Evolutionary conservation across 176 grass and related monocot species (phyloP), one percentile per base, ranked within the genome.

Genomic region (Triticum turgidum): DNA sequence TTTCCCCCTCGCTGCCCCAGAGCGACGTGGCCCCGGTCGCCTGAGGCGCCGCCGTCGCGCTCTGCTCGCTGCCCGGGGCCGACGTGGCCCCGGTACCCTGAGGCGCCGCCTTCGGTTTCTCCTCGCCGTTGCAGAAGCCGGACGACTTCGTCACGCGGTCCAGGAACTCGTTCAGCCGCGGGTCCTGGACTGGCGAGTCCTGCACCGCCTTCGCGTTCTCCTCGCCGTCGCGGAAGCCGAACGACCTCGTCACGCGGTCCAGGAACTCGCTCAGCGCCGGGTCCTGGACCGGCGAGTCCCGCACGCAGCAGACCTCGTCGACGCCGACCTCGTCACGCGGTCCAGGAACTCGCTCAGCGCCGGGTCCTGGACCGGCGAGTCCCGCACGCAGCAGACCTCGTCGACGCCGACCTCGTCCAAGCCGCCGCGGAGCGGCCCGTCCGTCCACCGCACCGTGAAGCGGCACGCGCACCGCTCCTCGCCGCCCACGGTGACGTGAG

Each of bases 391-490:
- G 81, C 75, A 87, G 61, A 91, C 7, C n/a, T 13, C 7, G 20
- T 18, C 89, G 11, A 91, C 9, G 45, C 85, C 76, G 21, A 87
- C 81, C 45, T 76, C 81, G 59, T 24, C 68, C 27, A 0, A 4
- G 10, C 5, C 39, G n/a, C 81, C 89, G 14, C 10, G 14, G 75
- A 76, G 47, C 35, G 80, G 80, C 10, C 85, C 89, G 10, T 66
- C 68, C 67, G 45, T 24, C 85, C 89, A 87, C 37, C 14, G 45
- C 89, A 84, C 85, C 21, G 0, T 12, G 67, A 91, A 91, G 21
- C 67, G 75, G 85, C 89, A 87, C 21, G 13, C 5, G 81, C 89
- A 91, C 35, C 35, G 80, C 85, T 91, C 85, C 85, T 84, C 29
- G 59, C 89, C 74, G 58, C 73, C 74, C 21, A 74, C 66, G 34